A percentile compares a stretch with the other conserved stretches of the same genome.
These are phyloP conservation scores for Eucalyptus brandiana DNA, from an alignment of 345 rosid species.

Conservation along the genomic window DNA sequence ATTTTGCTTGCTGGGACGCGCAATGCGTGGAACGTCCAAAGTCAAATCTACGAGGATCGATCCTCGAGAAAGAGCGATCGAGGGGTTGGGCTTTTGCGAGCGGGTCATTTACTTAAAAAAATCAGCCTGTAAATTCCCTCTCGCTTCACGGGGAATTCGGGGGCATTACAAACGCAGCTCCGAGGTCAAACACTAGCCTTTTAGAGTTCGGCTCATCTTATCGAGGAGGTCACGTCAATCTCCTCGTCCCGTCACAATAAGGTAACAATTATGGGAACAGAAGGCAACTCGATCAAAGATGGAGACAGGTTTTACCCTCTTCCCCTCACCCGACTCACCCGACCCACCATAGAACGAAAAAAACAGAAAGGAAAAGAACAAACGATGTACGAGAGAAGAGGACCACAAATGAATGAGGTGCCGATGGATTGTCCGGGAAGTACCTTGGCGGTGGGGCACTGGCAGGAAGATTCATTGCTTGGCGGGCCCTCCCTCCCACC, in stretches of 20 bases:
- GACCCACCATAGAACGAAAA: neutral
- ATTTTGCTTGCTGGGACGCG: neutral
- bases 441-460: neutral
- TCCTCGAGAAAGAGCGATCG: neutral
- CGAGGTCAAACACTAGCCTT: neutral
- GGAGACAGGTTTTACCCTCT: neutral
- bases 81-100: neutral
- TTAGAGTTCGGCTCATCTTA: neutral
- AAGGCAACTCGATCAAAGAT: neutral
- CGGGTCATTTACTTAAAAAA: neutral
- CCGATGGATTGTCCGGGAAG: neutral
- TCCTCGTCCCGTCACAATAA: neutral
- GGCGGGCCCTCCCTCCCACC: neutral
- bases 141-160: neutral
- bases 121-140: neutral
- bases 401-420: neutral
- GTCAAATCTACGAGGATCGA: neutral
- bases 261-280: neutral
- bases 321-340: neutral
- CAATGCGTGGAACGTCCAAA: neutral
- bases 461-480: neutral
- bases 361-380: neutral
- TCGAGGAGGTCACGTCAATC: neutral
- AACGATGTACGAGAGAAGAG: neutral
- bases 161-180: neutral